Percentiles rank a stretch among this genome's conserved stretches.
Conservation (phyloP, 2,329 filamentous ascomycete genomes). For the Phyllosticta paracitricarpa region DNA sequence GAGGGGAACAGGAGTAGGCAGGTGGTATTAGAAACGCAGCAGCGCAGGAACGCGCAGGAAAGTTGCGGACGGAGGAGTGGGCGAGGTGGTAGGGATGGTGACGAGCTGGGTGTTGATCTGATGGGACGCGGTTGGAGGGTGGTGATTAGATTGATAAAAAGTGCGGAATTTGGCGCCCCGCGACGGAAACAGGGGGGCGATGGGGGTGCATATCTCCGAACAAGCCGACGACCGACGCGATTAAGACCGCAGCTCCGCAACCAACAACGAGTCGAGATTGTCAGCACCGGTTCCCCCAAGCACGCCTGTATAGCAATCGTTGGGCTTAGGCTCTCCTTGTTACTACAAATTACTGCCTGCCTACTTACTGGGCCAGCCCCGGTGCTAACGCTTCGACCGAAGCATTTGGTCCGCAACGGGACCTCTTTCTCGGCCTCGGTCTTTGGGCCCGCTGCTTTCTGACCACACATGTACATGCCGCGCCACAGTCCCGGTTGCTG, state of each 20-base stretch:
- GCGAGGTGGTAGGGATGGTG: slow-evolving; percentile 14
- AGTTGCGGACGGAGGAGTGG: slow-evolving; percentile 15
- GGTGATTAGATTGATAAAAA: not conserved
- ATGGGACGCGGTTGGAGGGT: not conserved
- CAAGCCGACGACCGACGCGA: not conserved
- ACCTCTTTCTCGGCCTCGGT: not conserved
- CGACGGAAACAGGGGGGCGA: not conserved
- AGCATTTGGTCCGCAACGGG: too few species aligned
- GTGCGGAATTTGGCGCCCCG: not conserved
- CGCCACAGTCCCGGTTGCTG: not conserved
- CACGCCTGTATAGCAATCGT: not conserved
- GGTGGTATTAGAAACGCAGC: not conserved
- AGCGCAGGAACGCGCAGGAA: slow-evolving; percentile 25
- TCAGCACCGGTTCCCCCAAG: not conserved
- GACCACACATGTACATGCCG: not conserved
- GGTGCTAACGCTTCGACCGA: not conserved
- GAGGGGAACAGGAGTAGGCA: too few species aligned
- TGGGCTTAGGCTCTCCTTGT: not conserved
- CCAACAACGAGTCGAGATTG: not conserved
- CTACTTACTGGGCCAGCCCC: not conserved
- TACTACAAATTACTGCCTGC: not conserved
- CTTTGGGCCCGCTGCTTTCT: not conserved
- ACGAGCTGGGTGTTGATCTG: slow-evolving; percentile 5
- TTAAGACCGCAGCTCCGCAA: not conserved
- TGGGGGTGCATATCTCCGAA: not conserved